A percentile compares a stretch with the other conserved stretches of the same genome.
phyloP scores from a whole-genome alignment of 2,329 filamentous ascomycete species.

The Diaporthe vexans region DNA sequence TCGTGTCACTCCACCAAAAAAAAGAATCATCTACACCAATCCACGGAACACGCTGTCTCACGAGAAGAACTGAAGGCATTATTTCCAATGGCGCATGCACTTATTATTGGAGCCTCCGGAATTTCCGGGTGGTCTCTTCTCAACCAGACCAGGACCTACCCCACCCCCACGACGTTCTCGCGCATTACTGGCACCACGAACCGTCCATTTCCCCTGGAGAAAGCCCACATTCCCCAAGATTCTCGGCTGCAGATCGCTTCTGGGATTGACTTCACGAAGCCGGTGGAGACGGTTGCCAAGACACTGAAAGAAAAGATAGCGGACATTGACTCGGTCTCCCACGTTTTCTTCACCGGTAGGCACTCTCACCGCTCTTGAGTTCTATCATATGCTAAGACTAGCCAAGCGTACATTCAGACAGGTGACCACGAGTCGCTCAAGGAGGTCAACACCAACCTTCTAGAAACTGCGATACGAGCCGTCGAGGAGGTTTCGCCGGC shows the following conservation, averaged over 20 bases:
- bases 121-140: slow-evolving; percentile 8
- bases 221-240: slow-evolving; percentile 7
- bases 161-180: background rate
- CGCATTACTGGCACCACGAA: slow-evolving; percentile 7
- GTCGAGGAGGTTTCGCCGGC: background rate
- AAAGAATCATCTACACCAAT: background rate
- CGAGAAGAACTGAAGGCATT: background rate
- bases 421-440: background rate
- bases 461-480: background rate
- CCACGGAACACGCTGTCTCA: background rate
- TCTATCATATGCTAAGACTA: no score
- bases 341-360: slow-evolving; percentile 6
- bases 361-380: no score
- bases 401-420: background rate
- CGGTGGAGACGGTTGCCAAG: background rate
- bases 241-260: background rate
- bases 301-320: background rate
- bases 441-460: background rate
- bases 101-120: background rate
- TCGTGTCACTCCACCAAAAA: background rate
- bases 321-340: background rate
- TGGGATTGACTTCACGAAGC: background rate
- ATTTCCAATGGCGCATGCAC: background rate
- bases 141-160: slow-evolving; percentile 1
- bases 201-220: background rate